Conservation (phyloP, 768 basidiomycete genomes). For the Mycena metata region DNA sequence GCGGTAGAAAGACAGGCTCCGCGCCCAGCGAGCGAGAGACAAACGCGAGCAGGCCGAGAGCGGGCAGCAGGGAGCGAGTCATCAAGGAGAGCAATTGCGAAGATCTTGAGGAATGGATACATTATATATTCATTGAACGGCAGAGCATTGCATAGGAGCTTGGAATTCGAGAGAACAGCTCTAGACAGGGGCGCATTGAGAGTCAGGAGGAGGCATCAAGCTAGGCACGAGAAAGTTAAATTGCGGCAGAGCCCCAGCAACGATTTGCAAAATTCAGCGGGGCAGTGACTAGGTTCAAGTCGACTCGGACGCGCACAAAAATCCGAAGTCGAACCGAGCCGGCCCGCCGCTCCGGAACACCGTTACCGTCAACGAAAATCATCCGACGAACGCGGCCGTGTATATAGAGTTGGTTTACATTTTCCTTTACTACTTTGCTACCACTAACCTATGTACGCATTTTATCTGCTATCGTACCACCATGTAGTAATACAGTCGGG, state of each 20-base stretch:
- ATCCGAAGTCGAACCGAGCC: too few species aligned
- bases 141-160: too few species aligned
- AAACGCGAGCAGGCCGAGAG: not conserved
- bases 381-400: constrained; percentile 2
- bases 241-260: too few species aligned
- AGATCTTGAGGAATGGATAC: too few species aligned
- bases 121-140: too few species aligned
- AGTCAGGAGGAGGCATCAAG: not conserved
- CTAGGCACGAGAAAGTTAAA: too few species aligned
- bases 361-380: too few species aligned
- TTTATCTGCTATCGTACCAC: constrained; percentile 20
- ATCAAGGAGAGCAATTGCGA: not conserved
- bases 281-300: too few species aligned
- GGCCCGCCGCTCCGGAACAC: too few species aligned
- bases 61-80: not conserved
- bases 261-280: too few species aligned
- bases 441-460: constrained; percentile 19
- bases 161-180: too few species aligned
- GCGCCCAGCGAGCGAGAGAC: not conserved
- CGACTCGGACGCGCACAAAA: too few species aligned
- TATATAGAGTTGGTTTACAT: constrained; percentile 24
- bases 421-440: constrained; percentile 13
- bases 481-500: constrained; percentile 29
- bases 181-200: constrained; percentile 1
- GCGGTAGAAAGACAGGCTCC: not conserved